These are phyloP conservation scores for Diaporthe ampelina DNA, from an alignment of 2,329 filamentous ascomycete genomes.

Conservation along the genomic window DNA sequence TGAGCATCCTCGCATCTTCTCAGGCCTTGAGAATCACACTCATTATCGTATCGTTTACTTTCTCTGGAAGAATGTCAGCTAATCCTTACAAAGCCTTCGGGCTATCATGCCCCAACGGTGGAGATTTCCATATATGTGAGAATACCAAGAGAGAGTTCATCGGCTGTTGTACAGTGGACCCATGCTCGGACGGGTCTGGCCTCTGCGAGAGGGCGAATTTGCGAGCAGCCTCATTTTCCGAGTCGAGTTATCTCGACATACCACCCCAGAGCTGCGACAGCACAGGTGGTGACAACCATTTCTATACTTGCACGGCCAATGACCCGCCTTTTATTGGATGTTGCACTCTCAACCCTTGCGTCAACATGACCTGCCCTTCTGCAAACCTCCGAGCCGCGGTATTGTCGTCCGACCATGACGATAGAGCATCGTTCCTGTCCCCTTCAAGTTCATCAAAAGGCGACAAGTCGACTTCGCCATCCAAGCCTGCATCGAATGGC, in stretches of 20 bases:
- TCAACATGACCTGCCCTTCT: conserved; percentile 45
- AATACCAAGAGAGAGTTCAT: conserved; percentile 51
- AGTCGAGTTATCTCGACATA: conserved; percentile 46
- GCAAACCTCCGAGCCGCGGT: conserved; percentile 45
- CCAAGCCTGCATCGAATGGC: not conserved
- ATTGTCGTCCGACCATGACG: conserved; percentile 44
- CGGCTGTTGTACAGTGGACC: conserved; percentile 56
- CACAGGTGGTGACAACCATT: conserved; percentile 45
- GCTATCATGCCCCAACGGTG: conserved; percentile 47
- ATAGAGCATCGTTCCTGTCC: conserved; percentile 42
- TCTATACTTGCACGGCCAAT: conserved; percentile 51
- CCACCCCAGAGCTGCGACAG: conserved; percentile 50
- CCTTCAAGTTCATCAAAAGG: conserved; percentile 11
- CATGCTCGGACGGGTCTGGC: conserved; percentile 51
- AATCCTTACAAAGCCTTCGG: conserved; percentile 36
- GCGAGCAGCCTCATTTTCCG: conserved; percentile 49
- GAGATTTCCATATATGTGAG: conserved; percentile 54
- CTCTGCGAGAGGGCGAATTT: conserved; percentile 51
- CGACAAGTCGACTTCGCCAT: not conserved
- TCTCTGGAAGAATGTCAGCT: not conserved
- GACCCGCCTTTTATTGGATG: conserved; percentile 56
- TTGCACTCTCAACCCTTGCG: conserved; percentile 53
- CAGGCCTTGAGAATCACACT: not conserved
- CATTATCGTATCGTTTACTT: not conserved
- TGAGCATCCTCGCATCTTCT: not conserved